phyloP scores from a whole-genome alignment of 768 basidiomycete species.

The Amanita exitialis region DNA sequence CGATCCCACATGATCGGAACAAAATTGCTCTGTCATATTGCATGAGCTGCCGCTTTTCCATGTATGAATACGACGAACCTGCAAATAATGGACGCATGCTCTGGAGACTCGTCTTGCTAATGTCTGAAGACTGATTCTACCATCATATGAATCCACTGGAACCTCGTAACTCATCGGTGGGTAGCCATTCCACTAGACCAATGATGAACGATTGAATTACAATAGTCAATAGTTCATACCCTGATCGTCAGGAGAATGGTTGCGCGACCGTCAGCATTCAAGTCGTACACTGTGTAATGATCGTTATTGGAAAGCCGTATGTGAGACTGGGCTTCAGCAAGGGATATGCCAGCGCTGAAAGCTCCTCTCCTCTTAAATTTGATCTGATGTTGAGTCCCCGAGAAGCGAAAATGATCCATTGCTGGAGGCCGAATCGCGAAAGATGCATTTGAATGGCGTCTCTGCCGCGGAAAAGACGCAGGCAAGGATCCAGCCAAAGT shows the following conservation, averaged over 20 bases:
- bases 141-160: conserved; percentile 57
- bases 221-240: conserved; percentile 26
- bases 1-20: conserved; percentile 63
- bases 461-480: conserved; percentile 18
- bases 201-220: background rate
- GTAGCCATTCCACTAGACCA: conserved; percentile 58
- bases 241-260: conserved; percentile 53
- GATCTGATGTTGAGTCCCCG: conserved; percentile 40
- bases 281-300: conserved; percentile 50
- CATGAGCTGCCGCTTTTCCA: background rate
- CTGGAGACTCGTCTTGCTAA: conserved; percentile 60
- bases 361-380: conserved; percentile 71
- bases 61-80: conserved; percentile 28
- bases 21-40: conserved; percentile 42
- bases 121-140: conserved; percentile 55
- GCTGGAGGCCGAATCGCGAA: conserved; percentile 26
- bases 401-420: conserved; percentile 36
- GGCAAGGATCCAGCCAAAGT: conserved; percentile 4
- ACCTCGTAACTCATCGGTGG: conserved; percentile 65
- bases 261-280: conserved; percentile 52
- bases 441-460: conserved; percentile 44
- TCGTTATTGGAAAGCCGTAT: conserved; percentile 52
- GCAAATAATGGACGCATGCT: conserved; percentile 66
- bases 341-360: conserved; percentile 52
- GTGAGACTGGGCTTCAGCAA: conserved; percentile 61